Evolutionary conservation across 306 rosid species (phyloP).

Genomic region (Trichosanthes cucumerina): DNA sequence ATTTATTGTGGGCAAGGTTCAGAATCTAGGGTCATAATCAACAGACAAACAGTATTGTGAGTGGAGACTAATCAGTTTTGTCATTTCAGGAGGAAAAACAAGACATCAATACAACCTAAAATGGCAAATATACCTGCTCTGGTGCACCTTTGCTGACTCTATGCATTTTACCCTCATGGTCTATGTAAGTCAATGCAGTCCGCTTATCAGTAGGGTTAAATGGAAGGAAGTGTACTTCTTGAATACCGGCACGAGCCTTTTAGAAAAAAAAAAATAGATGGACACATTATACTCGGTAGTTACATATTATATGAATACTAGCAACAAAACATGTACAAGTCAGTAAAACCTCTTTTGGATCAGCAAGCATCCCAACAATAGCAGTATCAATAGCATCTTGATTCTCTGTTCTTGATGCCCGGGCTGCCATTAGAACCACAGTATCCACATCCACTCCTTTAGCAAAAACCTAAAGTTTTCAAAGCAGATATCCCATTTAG

Average conservation of each 20-base stretch:
- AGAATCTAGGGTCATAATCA: constrained; percentile 51
- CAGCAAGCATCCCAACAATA: constrained; percentile 94
- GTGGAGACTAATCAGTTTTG: neutral
- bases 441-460: constrained; percentile 90
- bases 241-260: constrained; percentile 91
- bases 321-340: neutral
- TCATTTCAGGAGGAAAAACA: neutral
- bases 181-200: constrained; percentile 88
- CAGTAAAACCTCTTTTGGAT: constrained; percentile 76
- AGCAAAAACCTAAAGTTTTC: constrained; percentile 50
- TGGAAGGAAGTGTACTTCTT: constrained; percentile 92
- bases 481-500: constrained; percentile 16
- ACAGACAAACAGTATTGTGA: neutral
- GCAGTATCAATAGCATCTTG: constrained; percentile 97
- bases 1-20: constrained; percentile 80
- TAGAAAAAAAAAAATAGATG: constrained; percentile 11
- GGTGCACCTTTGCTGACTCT: constrained; percentile 99
- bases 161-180: constrained; percentile 76
- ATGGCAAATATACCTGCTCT: constrained; percentile 57
- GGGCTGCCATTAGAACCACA: constrained; percentile 94
- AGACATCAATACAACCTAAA: neutral
- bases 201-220: constrained; percentile 97
- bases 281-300: neutral
- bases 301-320: neutral
- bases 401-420: constrained; percentile 88